phyloP scores from a whole-genome alignment of 73 alveolate species.

The Loxodes magnus region DNA sequence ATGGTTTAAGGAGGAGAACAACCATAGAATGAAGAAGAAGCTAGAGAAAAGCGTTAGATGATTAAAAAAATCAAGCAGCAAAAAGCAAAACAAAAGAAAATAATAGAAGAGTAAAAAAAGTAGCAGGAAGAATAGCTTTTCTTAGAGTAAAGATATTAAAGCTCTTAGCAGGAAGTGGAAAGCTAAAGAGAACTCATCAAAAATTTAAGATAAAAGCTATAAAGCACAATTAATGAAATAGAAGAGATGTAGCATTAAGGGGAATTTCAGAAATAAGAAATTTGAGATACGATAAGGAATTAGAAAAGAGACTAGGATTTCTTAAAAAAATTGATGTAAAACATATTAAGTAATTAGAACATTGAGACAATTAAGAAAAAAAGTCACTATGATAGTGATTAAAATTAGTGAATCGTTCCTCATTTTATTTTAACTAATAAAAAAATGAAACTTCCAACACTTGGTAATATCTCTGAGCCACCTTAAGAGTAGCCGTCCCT shows the following conservation, averaged over 20 bases:
- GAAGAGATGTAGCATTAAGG: slow-evolving; percentile 23
- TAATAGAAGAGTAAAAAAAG: slow-evolving; percentile 42
- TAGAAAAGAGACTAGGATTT: slow-evolving; percentile 23
- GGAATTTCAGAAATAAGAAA: slow-evolving; percentile 30
- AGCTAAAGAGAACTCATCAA: slow-evolving; percentile 10
- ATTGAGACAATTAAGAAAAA: slow-evolving; percentile 8
- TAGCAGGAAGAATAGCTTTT: slow-evolving; percentile 30
- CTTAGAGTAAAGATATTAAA: slow-evolving; percentile 29
- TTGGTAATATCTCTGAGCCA: no score
- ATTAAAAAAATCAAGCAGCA: slow-evolving; percentile 42
- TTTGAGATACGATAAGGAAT: slow-evolving; percentile 24
- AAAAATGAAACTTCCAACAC: not conserved
- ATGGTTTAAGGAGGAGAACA: slow-evolving; percentile 56
- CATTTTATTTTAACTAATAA: slow-evolving; percentile 1
- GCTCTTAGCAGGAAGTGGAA: slow-evolving; percentile 28
- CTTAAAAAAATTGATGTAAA: slow-evolving; percentile 13
- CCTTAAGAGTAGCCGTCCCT: no score
- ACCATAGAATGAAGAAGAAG: slow-evolving; percentile 36
- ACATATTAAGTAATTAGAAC: no score
- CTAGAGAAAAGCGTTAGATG: slow-evolving; percentile 36
- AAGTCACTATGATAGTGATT: not conserved
- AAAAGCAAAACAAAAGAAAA: slow-evolving; percentile 40
- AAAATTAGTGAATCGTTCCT: not conserved
- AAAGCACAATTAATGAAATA: slow-evolving; percentile 21
- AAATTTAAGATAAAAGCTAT: slow-evolving; percentile 2